Evolutionary conservation across 2,329 filamentous ascomycete species (phyloP).

Genomic region (Cephalotrichum gorgonifer): DNA sequence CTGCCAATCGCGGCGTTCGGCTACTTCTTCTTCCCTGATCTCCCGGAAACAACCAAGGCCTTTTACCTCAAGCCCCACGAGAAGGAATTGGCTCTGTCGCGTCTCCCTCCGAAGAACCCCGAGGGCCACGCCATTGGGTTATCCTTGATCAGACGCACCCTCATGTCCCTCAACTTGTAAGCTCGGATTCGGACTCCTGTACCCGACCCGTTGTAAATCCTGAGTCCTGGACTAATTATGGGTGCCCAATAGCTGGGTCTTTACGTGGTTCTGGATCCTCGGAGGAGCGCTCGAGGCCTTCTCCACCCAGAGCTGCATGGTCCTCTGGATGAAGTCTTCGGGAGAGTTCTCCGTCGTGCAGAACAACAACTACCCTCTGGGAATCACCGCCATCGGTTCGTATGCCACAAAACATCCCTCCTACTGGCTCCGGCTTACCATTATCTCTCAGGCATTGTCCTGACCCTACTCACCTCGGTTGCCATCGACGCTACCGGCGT

Average conservation of each 20-base stretch:
- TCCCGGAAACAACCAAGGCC: background rate
- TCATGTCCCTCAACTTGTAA: constrained; percentile 8
- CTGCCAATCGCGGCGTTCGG: constrained; percentile 28
- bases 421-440: too few relatives aligned
- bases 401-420: too few relatives aligned
- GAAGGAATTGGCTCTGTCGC: constrained; percentile 25
- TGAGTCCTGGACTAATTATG: constrained; percentile 8
- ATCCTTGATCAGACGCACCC: constrained; percentile 13
- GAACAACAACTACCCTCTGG: constrained; percentile 27
- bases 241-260: constrained; percentile 15
- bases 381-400: constrained; percentile 24
- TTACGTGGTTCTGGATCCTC: constrained; percentile 22
- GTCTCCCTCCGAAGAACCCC: constrained; percentile 17
- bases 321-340: constrained; percentile 18
- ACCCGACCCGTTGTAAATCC: too few relatives aligned
- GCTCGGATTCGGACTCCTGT: too few relatives aligned
- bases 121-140: constrained; percentile 13
- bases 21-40: constrained; percentile 38
- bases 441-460: too few relatives aligned
- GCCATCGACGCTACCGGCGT: constrained; percentile 24
- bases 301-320: constrained; percentile 14
- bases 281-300: constrained; percentile 23
- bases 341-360: constrained; percentile 16
- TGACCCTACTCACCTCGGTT: constrained; percentile 22
- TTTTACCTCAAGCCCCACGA: background rate